Conservation (phyloP, 2,329 filamentous ascomycete species). For the Orbilia javanica region DNA sequence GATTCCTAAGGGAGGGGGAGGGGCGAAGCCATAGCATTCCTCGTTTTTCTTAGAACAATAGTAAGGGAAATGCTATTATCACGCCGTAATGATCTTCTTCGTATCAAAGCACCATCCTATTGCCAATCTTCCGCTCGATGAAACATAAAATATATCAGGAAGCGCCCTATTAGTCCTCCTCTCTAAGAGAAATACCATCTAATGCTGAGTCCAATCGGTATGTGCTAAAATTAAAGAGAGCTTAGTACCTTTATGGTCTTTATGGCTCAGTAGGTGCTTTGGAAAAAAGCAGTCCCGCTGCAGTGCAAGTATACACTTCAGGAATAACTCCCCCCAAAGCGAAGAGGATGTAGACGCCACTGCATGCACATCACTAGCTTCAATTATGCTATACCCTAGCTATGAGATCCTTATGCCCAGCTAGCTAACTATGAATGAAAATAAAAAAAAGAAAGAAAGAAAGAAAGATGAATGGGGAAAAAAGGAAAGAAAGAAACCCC, state of each 20-base stretch:
- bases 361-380: constrained; percentile 18
- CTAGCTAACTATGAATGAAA: neutral
- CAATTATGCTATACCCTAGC: constrained; percentile 10
- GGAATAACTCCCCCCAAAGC: neutral
- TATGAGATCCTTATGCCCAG: neutral
- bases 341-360: neutral
- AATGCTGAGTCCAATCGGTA: neutral
- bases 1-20: neutral
- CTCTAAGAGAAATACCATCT: neutral
- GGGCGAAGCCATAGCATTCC: no score
- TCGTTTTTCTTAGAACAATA: neutral
- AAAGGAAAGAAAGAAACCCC: neutral
- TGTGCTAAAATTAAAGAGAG: neutral
- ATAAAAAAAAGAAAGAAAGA: neutral
- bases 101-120: neutral
- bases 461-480: neutral
- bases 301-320: neutral
- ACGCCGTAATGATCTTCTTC: neutral
- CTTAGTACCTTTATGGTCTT: neutral
- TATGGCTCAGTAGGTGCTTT: neutral
- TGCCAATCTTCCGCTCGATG: neutral
- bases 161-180: neutral
- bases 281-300: constrained; percentile 3
- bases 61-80: neutral
- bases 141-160: neutral